These are phyloP conservation scores for Apiotrichum brassicae DNA, from an alignment of 1,284 basidiomycete species.

Conservation along the genomic window DNA sequence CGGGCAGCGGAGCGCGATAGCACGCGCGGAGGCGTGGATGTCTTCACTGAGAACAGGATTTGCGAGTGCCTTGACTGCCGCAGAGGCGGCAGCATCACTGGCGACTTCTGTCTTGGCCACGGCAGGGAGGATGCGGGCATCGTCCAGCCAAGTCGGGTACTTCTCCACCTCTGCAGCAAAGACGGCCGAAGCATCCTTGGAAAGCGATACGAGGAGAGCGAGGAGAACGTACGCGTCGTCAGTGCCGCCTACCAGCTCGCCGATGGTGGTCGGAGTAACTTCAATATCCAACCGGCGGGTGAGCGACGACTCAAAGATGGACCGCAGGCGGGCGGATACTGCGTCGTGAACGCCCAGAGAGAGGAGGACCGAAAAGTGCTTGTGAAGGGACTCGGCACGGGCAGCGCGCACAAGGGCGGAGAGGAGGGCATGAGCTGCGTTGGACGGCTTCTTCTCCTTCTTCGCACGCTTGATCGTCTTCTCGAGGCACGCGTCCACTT, in stretches of 20 bases:
- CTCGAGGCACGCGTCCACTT: conserved; percentile 15
- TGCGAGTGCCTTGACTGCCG: conserved; percentile 11
- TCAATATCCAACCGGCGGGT: conserved; percentile 13
- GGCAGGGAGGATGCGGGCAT: conserved; percentile 19
- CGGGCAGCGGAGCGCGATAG: background rate
- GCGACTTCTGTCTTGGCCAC: background rate
- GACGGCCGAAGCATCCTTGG: conserved; percentile 6
- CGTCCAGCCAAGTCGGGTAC: conserved; percentile 5
- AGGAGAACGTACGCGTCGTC: conserved; percentile 18
- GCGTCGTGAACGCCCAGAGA: conserved; percentile 8
- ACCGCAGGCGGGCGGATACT: conserved; percentile 1
- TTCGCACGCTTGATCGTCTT: conserved; percentile 1
- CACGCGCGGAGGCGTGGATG: conserved; percentile 7
- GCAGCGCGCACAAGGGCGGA: conserved; percentile 6
- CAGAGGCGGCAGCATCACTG: background rate
- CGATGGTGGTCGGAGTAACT: conserved; percentile 10
- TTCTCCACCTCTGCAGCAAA: conserved; percentile 9
- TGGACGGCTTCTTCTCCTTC: background rate
- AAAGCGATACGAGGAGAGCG: conserved; percentile 12
- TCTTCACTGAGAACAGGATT: background rate
- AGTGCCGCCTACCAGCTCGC: conserved; percentile 8
- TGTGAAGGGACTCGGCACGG: conserved; percentile 1
- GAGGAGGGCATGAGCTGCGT: background rate
- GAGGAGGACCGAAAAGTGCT: conserved; percentile 6
- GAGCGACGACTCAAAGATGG: conserved; percentile 4